phyloP scores from a whole-genome alignment of 202 grass and related monocot species.

The Panicum hallii region DNA sequence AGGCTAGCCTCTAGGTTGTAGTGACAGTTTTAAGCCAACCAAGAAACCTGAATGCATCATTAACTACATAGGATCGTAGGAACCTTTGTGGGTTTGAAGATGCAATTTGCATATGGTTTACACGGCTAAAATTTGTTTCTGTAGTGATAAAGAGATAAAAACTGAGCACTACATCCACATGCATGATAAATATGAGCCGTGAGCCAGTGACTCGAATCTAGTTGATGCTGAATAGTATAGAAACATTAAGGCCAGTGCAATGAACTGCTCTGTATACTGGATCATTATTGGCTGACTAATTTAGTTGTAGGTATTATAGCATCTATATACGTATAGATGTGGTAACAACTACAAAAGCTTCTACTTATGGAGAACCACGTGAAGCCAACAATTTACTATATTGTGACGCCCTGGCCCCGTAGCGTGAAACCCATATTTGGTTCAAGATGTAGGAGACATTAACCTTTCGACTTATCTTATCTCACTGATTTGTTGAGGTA shows the following conservation, averaged over 20 bases:
- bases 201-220: background rate
- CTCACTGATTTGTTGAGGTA: too few species aligned
- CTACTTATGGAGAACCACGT: background rate
- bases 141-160: background rate
- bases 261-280: background rate
- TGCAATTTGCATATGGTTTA: background rate
- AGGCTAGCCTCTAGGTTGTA: background rate
- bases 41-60: background rate
- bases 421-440: background rate
- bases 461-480: background rate
- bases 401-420: background rate
- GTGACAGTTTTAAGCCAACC: background rate
- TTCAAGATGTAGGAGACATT: background rate
- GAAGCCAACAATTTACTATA: background rate
- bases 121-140: background rate
- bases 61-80: too few species aligned
- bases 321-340: background rate
- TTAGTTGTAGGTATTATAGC: background rate
- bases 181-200: background rate
- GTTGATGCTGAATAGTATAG: background rate
- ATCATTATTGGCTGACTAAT: background rate
- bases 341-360: background rate
- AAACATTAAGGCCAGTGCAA: background rate
- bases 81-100: background rate
- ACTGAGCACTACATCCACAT: background rate